Evolutionary conservation across 2,329 filamentous ascomycete genomes (phyloP), one percentile per base, ranked within the genome.

Genomic region (Trichoderma koningiopsis): DNA sequence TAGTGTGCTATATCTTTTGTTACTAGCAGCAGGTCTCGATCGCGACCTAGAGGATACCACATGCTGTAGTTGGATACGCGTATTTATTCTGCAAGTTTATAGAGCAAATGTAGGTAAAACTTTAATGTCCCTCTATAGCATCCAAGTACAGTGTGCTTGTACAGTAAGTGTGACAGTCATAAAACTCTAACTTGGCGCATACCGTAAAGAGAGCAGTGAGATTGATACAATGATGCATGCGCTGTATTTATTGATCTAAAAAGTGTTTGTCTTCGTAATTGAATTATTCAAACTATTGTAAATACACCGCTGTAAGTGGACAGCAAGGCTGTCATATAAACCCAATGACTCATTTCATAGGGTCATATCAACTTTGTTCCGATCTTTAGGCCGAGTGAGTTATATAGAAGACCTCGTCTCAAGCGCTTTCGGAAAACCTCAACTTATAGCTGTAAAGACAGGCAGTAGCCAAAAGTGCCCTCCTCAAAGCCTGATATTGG

Each of bases 341-440:
- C 49, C 53, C 49, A 66, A 66, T 66, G 63, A 66, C 53, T 66
- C 63, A 66, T 66, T 66, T 66, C 5, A 35, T 35, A 57, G 19
- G 24, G 53, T 58, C 52, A 65, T 31, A 56, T 43, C 52, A n/a
- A 47, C 11, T 33, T 66, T 24, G 43, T 35, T 58, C 16, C 47
- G n/a, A 49, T 24, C 47, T 49, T 53, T 31, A 24, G 33, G 40
- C 35, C 8, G 35, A 62, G 27, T 53, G 49, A 40, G 31, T 24
- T 63, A 55, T 63, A 37, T 33, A 62, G 27, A 24, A 49, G 47
- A 16, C 10, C n/a, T 24, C 6, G 19, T 27, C 22, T 55, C 35
- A 22, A 27, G 19, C 16, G 11, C 31, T 16, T 24, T 55, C 24
- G 14, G n/a, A 29, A 10, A 10, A 24, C n/a, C 19, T 31, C 10